Base-by-base conservation (phyloP, 805 yeast genomes). In the Schwanniomyces yamadae region DNA sequence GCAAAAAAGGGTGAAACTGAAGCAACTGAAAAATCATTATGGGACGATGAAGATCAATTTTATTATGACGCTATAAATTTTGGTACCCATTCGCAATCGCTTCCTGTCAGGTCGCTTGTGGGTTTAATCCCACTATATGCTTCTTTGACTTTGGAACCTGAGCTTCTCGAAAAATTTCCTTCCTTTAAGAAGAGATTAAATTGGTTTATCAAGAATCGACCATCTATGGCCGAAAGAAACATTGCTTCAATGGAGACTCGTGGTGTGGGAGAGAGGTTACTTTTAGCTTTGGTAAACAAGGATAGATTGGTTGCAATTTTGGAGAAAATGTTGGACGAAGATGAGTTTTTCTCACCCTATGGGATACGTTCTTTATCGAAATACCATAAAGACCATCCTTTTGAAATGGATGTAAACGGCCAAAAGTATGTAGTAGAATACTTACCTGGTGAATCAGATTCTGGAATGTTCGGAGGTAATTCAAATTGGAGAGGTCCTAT, bases 401-500 rank as follows among this genome's bases (percentile, higher is more conserved):
- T 81, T 53, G 75, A 77, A 36, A 85, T 88, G 91, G 75, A 80
- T 46, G 95, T 89, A 28, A 73, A 85, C 57, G 95, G 95, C 12
- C 72, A 78, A 46, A 67, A 72, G 25, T 89, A 81, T 60, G 66
- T 70, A 29, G 90, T 87, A 21, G 74, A 75, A 40, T 87, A 88
- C 59, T 73, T 87, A 36, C 83, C 95, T 4, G 96, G 95, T 20
- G 95, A 87, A 54, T 84, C 95, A 19, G 91, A 87, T 55, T 82
- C 95, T 5, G 95, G 95, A 4, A 77, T 90, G 77, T 89, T 89
- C 72, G 97, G 97, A 33, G 97, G 97, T 40, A 89, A 89, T 59
- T 88, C 96, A 15, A 89, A 89, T 62, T 89, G 97, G 97, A 75
- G 97, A 59, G 97, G 97, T 2, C 96, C 97, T 11, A 88, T 89